Conservation (phyloP, 352 stramenopile genomes). For the Globisporangium ultimum region DNA sequence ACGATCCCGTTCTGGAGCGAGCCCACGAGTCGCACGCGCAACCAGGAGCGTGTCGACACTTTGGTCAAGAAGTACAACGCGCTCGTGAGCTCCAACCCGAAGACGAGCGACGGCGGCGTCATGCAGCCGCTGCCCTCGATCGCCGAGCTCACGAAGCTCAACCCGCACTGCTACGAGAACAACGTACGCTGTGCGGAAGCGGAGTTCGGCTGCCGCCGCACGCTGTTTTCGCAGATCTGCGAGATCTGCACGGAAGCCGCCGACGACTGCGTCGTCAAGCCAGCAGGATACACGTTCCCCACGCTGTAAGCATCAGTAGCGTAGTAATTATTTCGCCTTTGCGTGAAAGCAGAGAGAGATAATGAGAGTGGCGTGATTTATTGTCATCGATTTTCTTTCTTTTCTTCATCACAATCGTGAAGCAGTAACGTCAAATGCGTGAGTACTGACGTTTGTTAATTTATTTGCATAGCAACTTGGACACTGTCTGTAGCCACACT, state of each 20-base stretch:
- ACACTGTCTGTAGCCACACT: not conserved
- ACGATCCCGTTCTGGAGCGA: conserved; percentile 69
- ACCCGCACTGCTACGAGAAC: conserved; percentile 67
- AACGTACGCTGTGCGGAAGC: conserved; percentile 38
- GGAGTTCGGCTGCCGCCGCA: conserved; percentile 47
- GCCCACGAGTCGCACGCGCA: conserved; percentile 36
- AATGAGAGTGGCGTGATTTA: too few relatives aligned
- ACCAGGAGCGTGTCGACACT: conserved; percentile 35
- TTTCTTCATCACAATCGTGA: too few relatives aligned
- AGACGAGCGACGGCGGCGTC: conserved; percentile 30
- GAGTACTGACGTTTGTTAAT: too few relatives aligned
- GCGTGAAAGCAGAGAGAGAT: too few relatives aligned
- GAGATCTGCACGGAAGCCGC: conserved; percentile 31
- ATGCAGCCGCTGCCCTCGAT: conserved; percentile 47
- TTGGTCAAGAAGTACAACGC: conserved; percentile 48
- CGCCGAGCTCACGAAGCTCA: conserved; percentile 27
- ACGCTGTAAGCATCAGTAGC: conserved; percentile 1
- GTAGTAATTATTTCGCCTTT: too few relatives aligned
- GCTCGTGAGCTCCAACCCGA: conserved; percentile 22
- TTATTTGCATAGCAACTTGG: too few relatives aligned
- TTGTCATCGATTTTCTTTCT: too few relatives aligned
- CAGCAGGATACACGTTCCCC: conserved; percentile 8
- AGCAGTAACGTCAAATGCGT: too few relatives aligned
- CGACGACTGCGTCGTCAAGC: conserved; percentile 34
- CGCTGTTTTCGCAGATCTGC: conserved; percentile 60